Conservation (phyloP, 495 filamentous ascomycete species). For the Pyronema domesticum region DNA sequence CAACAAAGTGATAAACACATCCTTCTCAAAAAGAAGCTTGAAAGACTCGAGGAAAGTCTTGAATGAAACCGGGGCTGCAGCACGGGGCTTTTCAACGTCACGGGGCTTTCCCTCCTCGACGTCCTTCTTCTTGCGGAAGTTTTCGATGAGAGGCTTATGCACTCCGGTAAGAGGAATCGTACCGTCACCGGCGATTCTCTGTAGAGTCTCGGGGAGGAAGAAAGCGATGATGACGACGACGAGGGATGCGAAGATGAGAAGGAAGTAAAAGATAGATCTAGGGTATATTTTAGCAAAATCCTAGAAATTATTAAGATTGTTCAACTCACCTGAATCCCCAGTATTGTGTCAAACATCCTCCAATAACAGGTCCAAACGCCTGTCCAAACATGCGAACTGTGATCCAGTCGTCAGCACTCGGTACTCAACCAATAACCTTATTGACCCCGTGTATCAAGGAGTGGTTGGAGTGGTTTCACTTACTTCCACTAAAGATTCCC, state of each 20-base stretch:
- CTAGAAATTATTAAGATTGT: not conserved
- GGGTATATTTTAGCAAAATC: not conserved
- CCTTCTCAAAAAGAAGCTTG: not conserved
- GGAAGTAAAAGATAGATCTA: constrained; percentile 1
- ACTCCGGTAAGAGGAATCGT: not conserved
- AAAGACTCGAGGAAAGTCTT: not conserved
- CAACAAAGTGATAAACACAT: not conserved
- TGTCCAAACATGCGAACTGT: not conserved
- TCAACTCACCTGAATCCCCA: not conserved
- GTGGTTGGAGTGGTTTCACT: not conserved
- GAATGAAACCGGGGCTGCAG: not conserved
- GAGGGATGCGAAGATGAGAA: not conserved
- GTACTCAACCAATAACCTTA: not conserved
- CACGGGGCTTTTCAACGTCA: not conserved
- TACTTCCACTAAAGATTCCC: not conserved
- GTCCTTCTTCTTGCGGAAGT: not conserved
- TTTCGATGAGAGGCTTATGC: not conserved
- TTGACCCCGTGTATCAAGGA: not conserved
- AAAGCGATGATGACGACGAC: not conserved
- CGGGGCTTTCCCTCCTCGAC: not conserved
- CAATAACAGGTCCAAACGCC: constrained; percentile 1
- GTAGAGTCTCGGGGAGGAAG: constrained; percentile 2
- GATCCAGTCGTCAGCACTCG: not conserved
- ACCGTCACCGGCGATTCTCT: constrained; percentile 1
- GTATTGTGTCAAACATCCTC: not conserved